Evolutionary conservation across 768 basidiomycete species (phyloP).

Genomic region (Coprinopsis sp.): DNA sequence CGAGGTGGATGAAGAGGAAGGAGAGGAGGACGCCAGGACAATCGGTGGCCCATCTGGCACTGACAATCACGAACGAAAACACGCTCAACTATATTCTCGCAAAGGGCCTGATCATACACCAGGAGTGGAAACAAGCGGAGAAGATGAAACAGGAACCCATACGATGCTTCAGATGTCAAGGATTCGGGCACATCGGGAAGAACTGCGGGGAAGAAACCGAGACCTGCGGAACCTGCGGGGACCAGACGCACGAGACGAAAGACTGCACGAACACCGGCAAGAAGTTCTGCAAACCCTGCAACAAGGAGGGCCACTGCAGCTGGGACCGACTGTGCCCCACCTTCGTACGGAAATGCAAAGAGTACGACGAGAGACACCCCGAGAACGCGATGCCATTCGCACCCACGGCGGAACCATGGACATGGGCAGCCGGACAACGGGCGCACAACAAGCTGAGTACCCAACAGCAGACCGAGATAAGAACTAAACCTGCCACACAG

Average conservation of each 20-base stretch:
- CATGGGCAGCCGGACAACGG: too few relatives aligned
- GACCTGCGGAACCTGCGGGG: conserved; percentile 5
- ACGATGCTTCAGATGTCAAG: not conserved
- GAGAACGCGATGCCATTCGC: conserved; percentile 18
- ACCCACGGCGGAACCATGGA: conserved; percentile 6
- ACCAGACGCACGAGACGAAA: conserved; percentile 6
- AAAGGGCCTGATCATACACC: conserved; percentile 7
- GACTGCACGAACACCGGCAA: not conserved
- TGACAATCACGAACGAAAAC: conserved; percentile 7
- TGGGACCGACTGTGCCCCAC: conserved; percentile 16
- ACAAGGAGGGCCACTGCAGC: conserved; percentile 14
- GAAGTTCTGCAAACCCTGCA: conserved; percentile 14
- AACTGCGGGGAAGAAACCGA: not conserved
- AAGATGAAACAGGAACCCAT: not conserved
- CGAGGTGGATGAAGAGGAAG: conserved; percentile 12
- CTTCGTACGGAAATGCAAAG: conserved; percentile 11
- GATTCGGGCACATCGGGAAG: not conserved
- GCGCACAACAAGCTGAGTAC: too few relatives aligned
- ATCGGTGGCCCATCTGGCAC: conserved; percentile 9
- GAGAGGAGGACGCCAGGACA: conserved; percentile 1
- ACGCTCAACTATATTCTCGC: conserved; percentile 13
- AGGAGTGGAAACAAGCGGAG: conserved; percentile 11
- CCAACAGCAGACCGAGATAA: too few relatives aligned
- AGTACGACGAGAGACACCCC: conserved; percentile 10
- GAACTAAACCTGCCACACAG: too few relatives aligned